Base-by-base conservation (phyloP, 2,329 filamentous ascomycete species). In the Cladosporium sp. region DNA sequence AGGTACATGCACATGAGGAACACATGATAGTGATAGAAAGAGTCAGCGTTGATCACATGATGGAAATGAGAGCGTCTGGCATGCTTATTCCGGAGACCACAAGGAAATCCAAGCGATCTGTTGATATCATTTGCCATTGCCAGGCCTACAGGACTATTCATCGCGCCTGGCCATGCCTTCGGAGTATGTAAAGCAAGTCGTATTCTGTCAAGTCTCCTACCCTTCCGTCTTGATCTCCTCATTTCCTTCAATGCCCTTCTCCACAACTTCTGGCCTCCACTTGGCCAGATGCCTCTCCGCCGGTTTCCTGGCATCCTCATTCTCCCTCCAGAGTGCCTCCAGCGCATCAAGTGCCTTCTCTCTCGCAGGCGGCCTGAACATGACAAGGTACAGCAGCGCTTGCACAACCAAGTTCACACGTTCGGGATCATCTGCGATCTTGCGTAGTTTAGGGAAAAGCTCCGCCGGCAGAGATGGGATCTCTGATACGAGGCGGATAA, bases 401-500 rank as follows among this genome's bases (percentile, higher is more conserved):
- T 78, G 78, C 16, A 78, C 74, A 20, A 78, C 79, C 36, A 84
- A 70, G 40, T 73, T 74, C 41, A 84, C 78, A 41, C 82, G 72
- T 59, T 85, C 82, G 0, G 82, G 82, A 63, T 85, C 82, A 57
- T 77, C 75, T 1, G 82, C 80, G 51, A 85, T 71, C 52, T 75
- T 78, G 58, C 78, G 77, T 30, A 97, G 82, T 43, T 86, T 80
- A 40, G 83, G 77, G 2, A 97, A 76, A 54, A 97, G 82, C 9
- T 79, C 76, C 29, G 74, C 68, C 53, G 83, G 88, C 29, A 98
- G 75, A 36, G 86, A 84, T 0, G 93, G 93, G 29, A 98, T 84
- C 68, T 98, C 93, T 43, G 89, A 91, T 38, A 98, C 72, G 64
- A 97, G 95, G 30, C 93, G 82, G 22, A 94, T 91, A 50, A 98